Conservation (phyloP, 164 flowering plant genomes). For the Berberis vulgaris region DNA sequence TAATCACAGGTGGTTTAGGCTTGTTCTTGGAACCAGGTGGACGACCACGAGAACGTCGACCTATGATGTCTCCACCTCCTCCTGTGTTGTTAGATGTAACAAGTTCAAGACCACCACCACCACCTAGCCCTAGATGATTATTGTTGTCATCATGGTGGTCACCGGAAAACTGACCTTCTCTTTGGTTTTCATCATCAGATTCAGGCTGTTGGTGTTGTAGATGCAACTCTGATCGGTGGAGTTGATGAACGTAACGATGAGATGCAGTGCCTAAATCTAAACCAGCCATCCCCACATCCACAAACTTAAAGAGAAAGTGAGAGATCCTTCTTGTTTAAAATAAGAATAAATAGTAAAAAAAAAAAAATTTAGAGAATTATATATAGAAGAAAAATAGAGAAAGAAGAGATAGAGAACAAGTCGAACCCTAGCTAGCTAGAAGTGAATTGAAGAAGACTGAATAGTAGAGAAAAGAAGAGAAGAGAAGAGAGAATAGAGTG, state of each 20-base stretch:
- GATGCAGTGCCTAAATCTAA: constrained; percentile 74
- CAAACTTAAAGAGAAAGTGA: constrained; percentile 11
- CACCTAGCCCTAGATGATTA: neutral
- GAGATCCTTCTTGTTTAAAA: neutral
- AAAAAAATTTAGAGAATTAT: constrained; percentile 5
- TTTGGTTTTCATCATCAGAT: constrained; percentile 26
- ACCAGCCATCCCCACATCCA: constrained; percentile 62
- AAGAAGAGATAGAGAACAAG: constrained; percentile 15
- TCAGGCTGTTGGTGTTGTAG: constrained; percentile 22
- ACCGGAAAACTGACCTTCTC: constrained; percentile 21
- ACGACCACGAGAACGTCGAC: constrained; percentile 62
- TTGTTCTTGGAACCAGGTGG: constrained; percentile 84
- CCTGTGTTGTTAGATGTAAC: constrained; percentile 17
- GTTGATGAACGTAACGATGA: constrained; percentile 46
- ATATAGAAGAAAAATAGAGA: constrained; percentile 7
- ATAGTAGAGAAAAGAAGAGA: constrained; percentile 12
- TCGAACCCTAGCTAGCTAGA: constrained; percentile 23
- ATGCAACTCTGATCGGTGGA: constrained; percentile 37
- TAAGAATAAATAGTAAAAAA: constrained; percentile 17
- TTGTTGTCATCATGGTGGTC: constrained; percentile 9
- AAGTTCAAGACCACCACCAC: constrained; percentile 38
- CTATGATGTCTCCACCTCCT: constrained; percentile 43
- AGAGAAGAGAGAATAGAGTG: constrained; percentile 14
- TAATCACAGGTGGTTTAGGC: constrained; percentile 74
- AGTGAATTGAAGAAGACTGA: no score